Evolutionary conservation across 768 basidiomycete genomes (phyloP), one percentile per base, ranked within the genome.

Genomic region (Filobasidium floriforme): DNA sequence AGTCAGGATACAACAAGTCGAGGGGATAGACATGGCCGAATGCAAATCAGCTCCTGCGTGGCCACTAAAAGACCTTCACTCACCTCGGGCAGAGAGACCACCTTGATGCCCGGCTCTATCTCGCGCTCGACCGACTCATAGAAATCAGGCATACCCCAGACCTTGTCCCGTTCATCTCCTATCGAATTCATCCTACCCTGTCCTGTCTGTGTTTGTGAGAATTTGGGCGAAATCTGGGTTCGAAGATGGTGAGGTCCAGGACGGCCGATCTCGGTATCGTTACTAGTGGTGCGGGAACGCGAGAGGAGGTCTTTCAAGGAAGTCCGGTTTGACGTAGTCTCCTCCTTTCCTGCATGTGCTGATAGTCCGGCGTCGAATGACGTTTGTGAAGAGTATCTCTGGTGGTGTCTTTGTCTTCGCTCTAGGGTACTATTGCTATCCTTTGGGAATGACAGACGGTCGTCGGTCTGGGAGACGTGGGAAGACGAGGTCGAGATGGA

Each of bases 131-230:
- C 62, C n/a, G 37, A 57, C 18, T 63, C 67, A 22, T 46, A 63
- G 41, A 52, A 63, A 29, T 60, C 62, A 18, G 62, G 67, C 67
- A 68, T 63, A 12, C 67, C 67, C 61, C 55, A 68, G n/a, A 68
- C 62, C 41, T 43, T 37, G 28, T 60, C 61, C 43, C 41, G 19
- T 43, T 41, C 55, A 18, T 15, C 46, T 51, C 12, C 5, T 5
- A 9, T 37, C 46, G 12, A 3, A 19, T 51, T 12, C 46, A 51
- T 24, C 46, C 24, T 51, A 12, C 24, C 46, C 46, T 51, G 4
- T 9, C 24, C 5, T 51, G 46, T 51, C n/a, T n/a, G n/a, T 51
- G 19, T 51, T 51, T 24, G 32, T 37, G 9, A 9, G 9, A 37
- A 37, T 3, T 9, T 37, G 32, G 32, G 32, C 9, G 32, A 37